A percentile compares a stretch with the other conserved stretches of the same genome.
These are phyloP conservation scores for Trichoderma sp. DNA, from an alignment of 2,329 filamentous ascomycete species.

Conservation along the genomic window DNA sequence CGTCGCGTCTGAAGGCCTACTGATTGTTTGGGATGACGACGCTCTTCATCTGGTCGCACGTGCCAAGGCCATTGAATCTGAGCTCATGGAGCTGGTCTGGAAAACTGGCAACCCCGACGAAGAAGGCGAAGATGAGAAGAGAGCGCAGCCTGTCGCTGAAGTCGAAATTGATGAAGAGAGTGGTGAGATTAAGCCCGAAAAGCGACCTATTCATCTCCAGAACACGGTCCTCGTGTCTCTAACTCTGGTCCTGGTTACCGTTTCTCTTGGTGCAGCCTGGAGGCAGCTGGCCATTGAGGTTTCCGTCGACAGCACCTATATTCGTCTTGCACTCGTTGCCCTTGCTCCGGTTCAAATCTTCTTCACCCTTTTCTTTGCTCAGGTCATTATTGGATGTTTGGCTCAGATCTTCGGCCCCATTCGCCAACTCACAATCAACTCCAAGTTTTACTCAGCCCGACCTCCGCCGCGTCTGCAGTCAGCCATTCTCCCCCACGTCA, in stretches of 20 bases:
- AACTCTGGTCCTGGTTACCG: slow-evolving; percentile 65
- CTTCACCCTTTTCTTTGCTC: slow-evolving; percentile 79
- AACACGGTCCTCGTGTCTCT: slow-evolving; percentile 69
- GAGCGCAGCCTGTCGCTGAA: slow-evolving; percentile 46
- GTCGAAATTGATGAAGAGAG: slow-evolving; percentile 71
- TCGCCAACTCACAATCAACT: slow-evolving; percentile 71
- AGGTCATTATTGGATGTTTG: slow-evolving; percentile 75
- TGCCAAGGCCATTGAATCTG: slow-evolving; percentile 71
- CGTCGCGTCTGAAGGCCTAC: slow-evolving; percentile 66
- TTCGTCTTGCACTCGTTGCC: slow-evolving; percentile 64
- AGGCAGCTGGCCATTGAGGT: slow-evolving; percentile 69
- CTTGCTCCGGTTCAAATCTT: slow-evolving; percentile 73
- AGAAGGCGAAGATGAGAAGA: slow-evolving; percentile 55
- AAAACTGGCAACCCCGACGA: slow-evolving; percentile 59
- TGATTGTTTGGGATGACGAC: slow-evolving; percentile 84
- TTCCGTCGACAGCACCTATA: slow-evolving; percentile 62
- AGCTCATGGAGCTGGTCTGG: slow-evolving; percentile 79
- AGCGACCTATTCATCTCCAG: slow-evolving; percentile 66
- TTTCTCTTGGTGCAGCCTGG: slow-evolving; percentile 69
- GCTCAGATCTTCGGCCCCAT: slow-evolving; percentile 77
- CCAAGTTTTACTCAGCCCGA: slow-evolving; percentile 78
- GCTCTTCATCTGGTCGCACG: slow-evolving; percentile 68
- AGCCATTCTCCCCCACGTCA: slow-evolving; percentile 67
- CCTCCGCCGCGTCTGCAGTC: slow-evolving; percentile 63
- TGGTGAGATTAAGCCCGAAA: slow-evolving; percentile 64